phyloP scores from a whole-genome alignment of 345 rosid genomes.

The Excoecaria cochinchinensis region DNA sequence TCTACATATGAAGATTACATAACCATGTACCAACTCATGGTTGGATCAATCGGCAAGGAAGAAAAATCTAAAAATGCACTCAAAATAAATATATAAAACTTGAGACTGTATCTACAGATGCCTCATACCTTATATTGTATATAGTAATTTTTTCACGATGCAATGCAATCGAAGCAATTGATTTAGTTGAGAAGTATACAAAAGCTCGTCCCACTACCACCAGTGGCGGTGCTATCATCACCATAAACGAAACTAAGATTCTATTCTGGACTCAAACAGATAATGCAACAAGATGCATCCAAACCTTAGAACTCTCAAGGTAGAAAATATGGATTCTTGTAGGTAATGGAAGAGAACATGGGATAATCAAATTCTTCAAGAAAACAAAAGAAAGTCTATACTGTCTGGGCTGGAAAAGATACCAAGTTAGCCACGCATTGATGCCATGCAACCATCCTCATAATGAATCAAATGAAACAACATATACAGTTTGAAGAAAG shows the following conservation, averaged over 20 bases:
- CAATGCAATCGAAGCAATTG: background rate
- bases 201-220: too few species aligned
- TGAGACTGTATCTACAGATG: background rate
- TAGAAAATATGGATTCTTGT: background rate
- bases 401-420: background rate
- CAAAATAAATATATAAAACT: background rate
- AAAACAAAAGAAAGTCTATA: background rate
- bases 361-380: slow-evolving; percentile 5
- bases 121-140: background rate
- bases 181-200: slow-evolving; percentile 8
- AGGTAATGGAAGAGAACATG: background rate
- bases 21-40: background rate
- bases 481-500: background rate
- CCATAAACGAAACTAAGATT: too few species aligned
- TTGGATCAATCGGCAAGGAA: background rate
- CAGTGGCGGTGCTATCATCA: too few species aligned
- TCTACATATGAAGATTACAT: background rate
- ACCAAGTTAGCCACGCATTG: too few species aligned
- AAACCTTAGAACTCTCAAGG: background rate
- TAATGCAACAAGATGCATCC: background rate
- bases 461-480: background rate
- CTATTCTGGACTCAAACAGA: background rate
- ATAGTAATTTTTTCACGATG: background rate
- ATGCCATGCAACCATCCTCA: background rate
- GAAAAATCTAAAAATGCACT: background rate